Percentiles rank a stretch among this genome's conserved stretches.
These are phyloP conservation scores for Ophiostoma himal-ulmi DNA, from an alignment of 2,329 filamentous ascomycete species.

Conservation along the genomic window DNA sequence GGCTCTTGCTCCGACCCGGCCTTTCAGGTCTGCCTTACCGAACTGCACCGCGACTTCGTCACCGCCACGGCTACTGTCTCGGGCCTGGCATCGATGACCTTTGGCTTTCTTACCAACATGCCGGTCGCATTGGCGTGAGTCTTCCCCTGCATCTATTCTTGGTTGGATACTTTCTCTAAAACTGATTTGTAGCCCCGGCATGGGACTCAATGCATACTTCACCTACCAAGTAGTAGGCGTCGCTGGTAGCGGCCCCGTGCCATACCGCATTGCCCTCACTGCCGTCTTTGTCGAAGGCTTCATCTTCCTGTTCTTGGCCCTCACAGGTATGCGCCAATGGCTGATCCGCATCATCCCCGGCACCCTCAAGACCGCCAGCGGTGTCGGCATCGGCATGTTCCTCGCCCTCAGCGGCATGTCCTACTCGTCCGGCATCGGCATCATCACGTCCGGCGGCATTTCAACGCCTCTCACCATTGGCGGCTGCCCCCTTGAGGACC, in stretches of 20 bases:
- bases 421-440: constrained; percentile 75
- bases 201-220: constrained; percentile 64
- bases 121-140: constrained; percentile 68
- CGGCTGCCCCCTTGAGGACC: constrained; percentile 59
- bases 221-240: constrained; percentile 61
- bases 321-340: constrained; percentile 68
- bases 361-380: constrained; percentile 60
- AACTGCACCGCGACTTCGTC: constrained; percentile 68
- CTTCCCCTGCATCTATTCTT: not conserved
- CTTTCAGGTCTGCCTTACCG: constrained; percentile 32
- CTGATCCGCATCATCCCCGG: constrained; percentile 59
- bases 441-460: constrained; percentile 61
- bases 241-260: constrained; percentile 51
- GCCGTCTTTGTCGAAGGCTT: constrained; percentile 61
- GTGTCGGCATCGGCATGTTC: constrained; percentile 60
- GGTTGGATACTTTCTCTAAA: constrained; percentile 8
- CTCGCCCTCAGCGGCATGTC: constrained; percentile 62
- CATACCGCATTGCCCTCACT: constrained; percentile 56
- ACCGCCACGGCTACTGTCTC: constrained; percentile 78
- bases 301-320: constrained; percentile 57
- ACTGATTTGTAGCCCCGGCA: constrained; percentile 49
- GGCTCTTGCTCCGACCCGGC: constrained; percentile 31
- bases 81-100: constrained; percentile 67
- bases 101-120: constrained; percentile 76
- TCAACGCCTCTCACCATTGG: constrained; percentile 70